These are phyloP conservation scores for Gastrolobium bilobum DNA, from an alignment of 306 rosid species.

Conservation along the genomic window DNA sequence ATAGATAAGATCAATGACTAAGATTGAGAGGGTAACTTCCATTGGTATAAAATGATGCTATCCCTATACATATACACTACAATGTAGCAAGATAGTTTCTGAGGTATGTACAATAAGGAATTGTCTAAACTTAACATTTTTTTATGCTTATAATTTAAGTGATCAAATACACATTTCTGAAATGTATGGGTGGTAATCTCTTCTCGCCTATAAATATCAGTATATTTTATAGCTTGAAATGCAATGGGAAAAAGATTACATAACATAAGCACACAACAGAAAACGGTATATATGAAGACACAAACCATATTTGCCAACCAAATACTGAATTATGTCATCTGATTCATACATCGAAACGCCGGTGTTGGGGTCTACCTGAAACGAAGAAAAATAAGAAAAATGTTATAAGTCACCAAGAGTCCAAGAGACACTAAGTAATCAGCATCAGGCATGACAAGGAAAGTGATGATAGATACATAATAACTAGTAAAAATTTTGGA, in stretches of 20 bases:
- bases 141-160: conserved; percentile 25
- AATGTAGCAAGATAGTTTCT: neutral
- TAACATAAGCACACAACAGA: conserved; percentile 14
- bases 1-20: too few species aligned
- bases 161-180: conserved; percentile 19
- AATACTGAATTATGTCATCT: conserved; percentile 89
- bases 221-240: conserved; percentile 26
- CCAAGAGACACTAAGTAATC: conserved; percentile 14
- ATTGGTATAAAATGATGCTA: too few species aligned
- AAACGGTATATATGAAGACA: conserved; percentile 37
- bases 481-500: neutral
- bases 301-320: conserved; percentile 86
- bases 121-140: neutral
- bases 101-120: conserved; percentile 3
- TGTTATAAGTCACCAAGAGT: conserved; percentile 40
- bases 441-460: conserved; percentile 32
- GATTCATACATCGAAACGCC: conserved; percentile 97
- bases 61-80: conserved; percentile 9
- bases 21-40: too few species aligned
- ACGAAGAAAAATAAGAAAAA: conserved; percentile 42
- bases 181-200: conserved; percentile 3
- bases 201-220: neutral
- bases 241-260: conserved; percentile 13
- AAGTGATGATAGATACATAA: conserved; percentile 28
- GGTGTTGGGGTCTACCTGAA: conserved; percentile 95